Evolutionary conservation across 1,139 yeast species (phyloP).

Genomic region (Meyerozyma athensensis): DNA sequence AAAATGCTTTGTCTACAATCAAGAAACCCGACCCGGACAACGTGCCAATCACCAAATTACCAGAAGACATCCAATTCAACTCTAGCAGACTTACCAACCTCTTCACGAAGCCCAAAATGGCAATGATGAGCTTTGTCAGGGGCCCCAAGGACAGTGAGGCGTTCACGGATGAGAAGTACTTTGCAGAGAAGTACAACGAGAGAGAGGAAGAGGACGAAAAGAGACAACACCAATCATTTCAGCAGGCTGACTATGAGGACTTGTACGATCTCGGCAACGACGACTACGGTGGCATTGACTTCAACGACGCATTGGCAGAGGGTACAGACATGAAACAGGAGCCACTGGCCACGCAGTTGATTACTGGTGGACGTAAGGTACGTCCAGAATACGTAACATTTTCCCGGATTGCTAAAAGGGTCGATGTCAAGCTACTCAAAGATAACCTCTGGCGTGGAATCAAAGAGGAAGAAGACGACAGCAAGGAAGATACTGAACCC

Average conservation of each 20-base stretch:
- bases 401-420: constrained; percentile 79
- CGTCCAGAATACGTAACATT: constrained; percentile 67
- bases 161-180: constrained; percentile 64
- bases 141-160: constrained; percentile 13
- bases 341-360: constrained; percentile 22
- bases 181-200: constrained; percentile 64
- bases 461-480: constrained; percentile 8
- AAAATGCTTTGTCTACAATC: constrained; percentile 24
- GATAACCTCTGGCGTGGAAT: constrained; percentile 77
- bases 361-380: constrained; percentile 36
- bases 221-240: constrained; percentile 34
- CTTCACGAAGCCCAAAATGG: constrained; percentile 60
- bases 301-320: constrained; percentile 40
- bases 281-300: constrained; percentile 40
- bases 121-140: constrained; percentile 30
- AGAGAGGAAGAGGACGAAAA: constrained; percentile 33
- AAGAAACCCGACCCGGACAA: constrained; percentile 21
- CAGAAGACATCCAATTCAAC: constrained; percentile 70
- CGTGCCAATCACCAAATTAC: constrained; percentile 46
- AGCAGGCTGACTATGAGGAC: constrained; percentile 43
- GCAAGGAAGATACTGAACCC: constrained; percentile 4
- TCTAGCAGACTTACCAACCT: constrained; percentile 64
- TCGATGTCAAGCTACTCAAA: constrained; percentile 74
- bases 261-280: constrained; percentile 36
- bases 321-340: constrained; percentile 20